Percentiles rank a stretch among this genome's conserved stretches.
phyloP scores from a whole-genome alignment of 1,139 yeast species.

The Arxiozyma telluris region DNA sequence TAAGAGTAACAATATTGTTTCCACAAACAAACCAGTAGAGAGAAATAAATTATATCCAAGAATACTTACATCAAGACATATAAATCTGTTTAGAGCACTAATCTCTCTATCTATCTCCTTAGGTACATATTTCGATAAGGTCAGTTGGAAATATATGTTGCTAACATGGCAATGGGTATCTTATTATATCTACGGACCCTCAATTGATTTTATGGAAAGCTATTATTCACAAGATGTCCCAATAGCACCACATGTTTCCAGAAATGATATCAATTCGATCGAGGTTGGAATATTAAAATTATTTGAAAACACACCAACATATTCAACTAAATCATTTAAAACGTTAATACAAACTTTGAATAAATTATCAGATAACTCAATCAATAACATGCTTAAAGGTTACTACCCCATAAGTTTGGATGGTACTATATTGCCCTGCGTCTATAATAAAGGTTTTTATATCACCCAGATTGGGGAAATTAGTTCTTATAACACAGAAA shows the following conservation, averaged over 20 bases:
- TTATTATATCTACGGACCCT: conserved; percentile 54
- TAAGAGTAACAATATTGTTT: neutral
- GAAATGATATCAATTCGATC: conserved; percentile 44
- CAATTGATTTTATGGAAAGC: conserved; percentile 33
- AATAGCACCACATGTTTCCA: conserved; percentile 27
- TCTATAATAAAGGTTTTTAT: conserved; percentile 33
- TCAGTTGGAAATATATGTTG: conserved; percentile 63
- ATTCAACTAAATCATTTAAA: conserved; percentile 42
- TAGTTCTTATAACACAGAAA: conserved; percentile 40
- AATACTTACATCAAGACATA: conserved; percentile 39
- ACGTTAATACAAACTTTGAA: conserved; percentile 41
- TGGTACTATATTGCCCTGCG: conserved; percentile 20
- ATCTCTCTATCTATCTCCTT: conserved; percentile 67
- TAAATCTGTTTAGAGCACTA: conserved; percentile 71
- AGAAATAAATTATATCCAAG: conserved; percentile 16
- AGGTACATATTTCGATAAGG: conserved; percentile 53
- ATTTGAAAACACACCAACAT: conserved; percentile 51
- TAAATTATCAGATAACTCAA: conserved; percentile 33
- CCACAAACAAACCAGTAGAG: conserved; percentile 4
- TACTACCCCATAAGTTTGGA: conserved; percentile 9
- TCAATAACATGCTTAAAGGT: conserved; percentile 16
- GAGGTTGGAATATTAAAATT: conserved; percentile 51
- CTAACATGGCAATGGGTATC: conserved; percentile 70
- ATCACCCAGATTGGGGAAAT: conserved; percentile 37
- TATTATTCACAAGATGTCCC: conserved; percentile 33